Evolutionary conservation across 78 protist species (phyloP).

Genomic region (Bigelowiella natans): DNA sequence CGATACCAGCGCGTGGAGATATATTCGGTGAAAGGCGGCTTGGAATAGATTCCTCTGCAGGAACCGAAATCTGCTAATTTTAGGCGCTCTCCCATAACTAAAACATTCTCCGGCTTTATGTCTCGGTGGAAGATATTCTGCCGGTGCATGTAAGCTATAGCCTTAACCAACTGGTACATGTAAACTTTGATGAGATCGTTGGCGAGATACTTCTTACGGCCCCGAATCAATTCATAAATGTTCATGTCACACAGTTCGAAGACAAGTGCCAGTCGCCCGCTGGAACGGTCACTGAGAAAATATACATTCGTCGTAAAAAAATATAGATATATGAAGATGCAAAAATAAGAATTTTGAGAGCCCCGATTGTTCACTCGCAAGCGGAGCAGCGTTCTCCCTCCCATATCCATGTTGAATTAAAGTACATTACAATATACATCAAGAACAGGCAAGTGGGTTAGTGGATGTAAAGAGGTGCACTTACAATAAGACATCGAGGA

Average conservation of each 20-base stretch:
- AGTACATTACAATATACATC: too few species aligned
- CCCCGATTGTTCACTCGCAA: too few species aligned
- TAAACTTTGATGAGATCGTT: constrained; percentile 26
- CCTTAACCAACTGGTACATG: constrained; percentile 65
- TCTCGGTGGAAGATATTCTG: constrained; percentile 80
- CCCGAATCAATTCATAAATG: constrained; percentile 67
- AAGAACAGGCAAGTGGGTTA: background rate
- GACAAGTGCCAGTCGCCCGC: constrained; percentile 68
- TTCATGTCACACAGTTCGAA: constrained; percentile 80
- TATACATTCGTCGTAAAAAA: background rate
- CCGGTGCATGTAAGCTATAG: constrained; percentile 70
- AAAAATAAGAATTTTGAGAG: too few species aligned
- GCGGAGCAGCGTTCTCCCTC: too few species aligned
- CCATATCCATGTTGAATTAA: too few species aligned
- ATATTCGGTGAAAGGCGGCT: constrained; percentile 80
- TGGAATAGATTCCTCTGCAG: constrained; percentile 66
- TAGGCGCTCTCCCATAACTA: constrained; percentile 47
- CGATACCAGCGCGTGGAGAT: constrained; percentile 81
- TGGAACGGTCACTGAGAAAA: constrained; percentile 30
- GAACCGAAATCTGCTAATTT: constrained; percentile 82
- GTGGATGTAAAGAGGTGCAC: background rate
- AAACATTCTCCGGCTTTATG: constrained; percentile 84
- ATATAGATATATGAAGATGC: background rate
- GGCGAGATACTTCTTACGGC: constrained; percentile 48
- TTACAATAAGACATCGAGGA: constrained; percentile 60